phyloP scores from a whole-genome alignment of 345 rosid species.

The Acer saccharum region DNA sequence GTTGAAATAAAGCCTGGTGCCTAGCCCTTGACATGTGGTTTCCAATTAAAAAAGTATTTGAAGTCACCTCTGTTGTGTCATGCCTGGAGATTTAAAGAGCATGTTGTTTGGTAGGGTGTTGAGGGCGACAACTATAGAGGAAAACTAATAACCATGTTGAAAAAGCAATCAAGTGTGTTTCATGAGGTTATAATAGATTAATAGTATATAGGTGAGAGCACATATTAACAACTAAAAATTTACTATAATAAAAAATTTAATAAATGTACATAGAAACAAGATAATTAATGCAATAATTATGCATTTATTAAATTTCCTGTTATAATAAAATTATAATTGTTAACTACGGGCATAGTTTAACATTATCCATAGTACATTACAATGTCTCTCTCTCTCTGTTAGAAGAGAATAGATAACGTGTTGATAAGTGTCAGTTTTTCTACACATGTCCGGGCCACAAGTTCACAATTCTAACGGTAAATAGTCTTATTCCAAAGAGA shows the following conservation, averaged over 20 bases:
- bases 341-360: too few species aligned
- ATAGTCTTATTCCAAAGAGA: too few species aligned
- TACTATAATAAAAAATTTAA: too few species aligned
- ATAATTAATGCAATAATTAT: too few species aligned
- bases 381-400: background rate
- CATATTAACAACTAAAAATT: too few species aligned
- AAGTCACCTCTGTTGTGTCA: background rate
- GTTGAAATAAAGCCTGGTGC: background rate
- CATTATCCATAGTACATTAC: background rate
- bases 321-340: too few species aligned
- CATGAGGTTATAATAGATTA: background rate
- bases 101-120: background rate
- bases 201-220: background rate
- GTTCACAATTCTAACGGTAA: background rate
- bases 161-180: background rate
- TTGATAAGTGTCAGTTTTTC: background rate
- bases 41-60: background rate
- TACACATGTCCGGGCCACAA: background rate
- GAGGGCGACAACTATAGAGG: background rate
- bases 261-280: too few species aligned
- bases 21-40: background rate
- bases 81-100: background rate
- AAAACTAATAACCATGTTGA: background rate
- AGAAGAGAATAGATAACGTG: background rate
- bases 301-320: too few species aligned